Evolutionary conservation across 2,329 filamentous ascomycete species (phyloP).

Genomic region (Malbranchea cinnamomea): DNA sequence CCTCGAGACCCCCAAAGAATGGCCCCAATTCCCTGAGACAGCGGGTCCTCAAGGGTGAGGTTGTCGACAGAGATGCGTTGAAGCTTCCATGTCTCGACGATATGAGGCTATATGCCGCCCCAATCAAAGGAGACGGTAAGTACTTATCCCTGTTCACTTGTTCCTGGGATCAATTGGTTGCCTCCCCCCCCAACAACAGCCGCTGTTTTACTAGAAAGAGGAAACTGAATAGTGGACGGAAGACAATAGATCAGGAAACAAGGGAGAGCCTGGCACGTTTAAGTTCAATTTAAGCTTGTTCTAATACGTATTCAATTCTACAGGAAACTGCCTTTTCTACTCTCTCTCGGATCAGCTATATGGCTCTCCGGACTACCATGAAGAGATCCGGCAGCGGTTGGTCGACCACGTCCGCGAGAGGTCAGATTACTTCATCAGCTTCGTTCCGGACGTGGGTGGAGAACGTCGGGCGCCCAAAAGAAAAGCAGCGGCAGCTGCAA

Average conservation of each 20-base stretch:
- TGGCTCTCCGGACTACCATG: conserved; percentile 42
- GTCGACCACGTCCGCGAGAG: conserved; percentile 49
- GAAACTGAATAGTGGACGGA: too few relatives aligned
- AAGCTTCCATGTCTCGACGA: conserved; percentile 34
- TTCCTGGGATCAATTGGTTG: too few relatives aligned
- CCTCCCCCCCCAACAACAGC: too few relatives aligned
- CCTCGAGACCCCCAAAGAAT: conserved; percentile 11
- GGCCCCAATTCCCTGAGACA: conserved; percentile 7
- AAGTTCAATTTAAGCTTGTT: too few relatives aligned
- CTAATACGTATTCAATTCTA: neutral
- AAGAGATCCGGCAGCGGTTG: conserved; percentile 42
- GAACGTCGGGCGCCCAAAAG: conserved; percentile 44
- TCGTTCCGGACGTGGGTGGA: conserved; percentile 42
- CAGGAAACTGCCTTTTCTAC: conserved; percentile 57
- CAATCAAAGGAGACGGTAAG: conserved; percentile 50
- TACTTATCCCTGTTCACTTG: conserved; percentile 17
- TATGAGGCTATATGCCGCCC: conserved; percentile 43
- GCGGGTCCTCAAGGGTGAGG: conserved; percentile 8
- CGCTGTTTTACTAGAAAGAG: too few relatives aligned
- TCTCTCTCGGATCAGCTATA: conserved; percentile 53
- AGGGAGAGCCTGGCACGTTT: too few relatives aligned
- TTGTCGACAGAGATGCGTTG: conserved; percentile 15
- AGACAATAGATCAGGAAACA: too few relatives aligned
- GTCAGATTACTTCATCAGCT: conserved; percentile 48
- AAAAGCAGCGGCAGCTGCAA: conserved; percentile 21